Percentiles rank a stretch among this genome's conserved stretches.
These are phyloP conservation scores for Phoma sp. DNA, from an alignment of 2,329 filamentous ascomycete species.

Conservation along the genomic window DNA sequence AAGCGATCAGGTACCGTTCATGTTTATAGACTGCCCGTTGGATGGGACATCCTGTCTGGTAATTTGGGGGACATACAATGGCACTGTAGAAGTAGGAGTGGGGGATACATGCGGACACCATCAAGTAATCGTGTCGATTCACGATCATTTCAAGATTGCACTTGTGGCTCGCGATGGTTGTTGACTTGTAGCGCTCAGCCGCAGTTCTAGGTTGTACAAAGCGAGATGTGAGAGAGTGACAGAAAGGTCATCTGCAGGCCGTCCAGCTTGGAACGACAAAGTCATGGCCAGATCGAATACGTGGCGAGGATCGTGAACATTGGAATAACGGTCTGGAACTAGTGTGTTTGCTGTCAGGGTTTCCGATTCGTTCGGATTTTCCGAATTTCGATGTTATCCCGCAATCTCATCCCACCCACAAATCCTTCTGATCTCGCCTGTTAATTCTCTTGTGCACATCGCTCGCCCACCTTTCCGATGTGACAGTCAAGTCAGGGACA, in stretches of 20 bases:
- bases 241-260: background rate
- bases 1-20: background rate
- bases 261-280: background rate
- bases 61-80: too few species aligned
- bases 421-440: too few species aligned
- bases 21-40: background rate
- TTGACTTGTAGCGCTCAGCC: constrained; percentile 6
- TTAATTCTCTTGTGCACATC: background rate
- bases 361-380: background rate
- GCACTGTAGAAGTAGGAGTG: too few species aligned
- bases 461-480: background rate
- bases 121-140: background rate
- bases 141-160: background rate
- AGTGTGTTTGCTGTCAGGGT: background rate
- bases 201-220: background rate
- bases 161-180: background rate
- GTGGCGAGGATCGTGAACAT: constrained; percentile 15
- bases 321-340: constrained; percentile 3
- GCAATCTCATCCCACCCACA: background rate
- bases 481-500: background rate
- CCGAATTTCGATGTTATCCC: too few species aligned
- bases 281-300: constrained; percentile 10
- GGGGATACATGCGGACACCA: background rate
- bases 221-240: background rate
- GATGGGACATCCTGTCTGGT: too few species aligned